Conservation (phyloP, 192 early-diverging fungal species). For the Chytriomyces confervae region DNA sequence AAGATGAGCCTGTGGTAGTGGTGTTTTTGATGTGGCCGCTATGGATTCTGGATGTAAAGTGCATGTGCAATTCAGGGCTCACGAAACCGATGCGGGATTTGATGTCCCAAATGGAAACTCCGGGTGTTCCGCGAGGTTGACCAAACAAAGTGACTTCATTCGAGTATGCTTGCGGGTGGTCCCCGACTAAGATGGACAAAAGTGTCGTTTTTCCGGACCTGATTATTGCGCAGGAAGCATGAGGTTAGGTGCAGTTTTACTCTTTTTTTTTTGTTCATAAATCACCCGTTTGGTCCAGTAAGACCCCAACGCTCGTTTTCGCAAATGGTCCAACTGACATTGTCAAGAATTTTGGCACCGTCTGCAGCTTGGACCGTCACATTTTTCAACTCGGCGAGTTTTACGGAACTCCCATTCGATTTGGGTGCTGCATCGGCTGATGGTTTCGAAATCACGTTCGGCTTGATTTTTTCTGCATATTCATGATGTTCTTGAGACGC, state of each 20-base stretch:
- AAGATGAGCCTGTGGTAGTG: slow-evolving; percentile 12
- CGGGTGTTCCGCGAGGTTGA: slow-evolving; percentile 50
- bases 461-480: neutral
- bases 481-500: neutral
- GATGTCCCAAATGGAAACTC: slow-evolving; percentile 68
- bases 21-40: slow-evolving; percentile 17
- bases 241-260: neutral
- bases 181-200: slow-evolving; percentile 59
- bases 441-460: neutral
- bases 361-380: slow-evolving; percentile 53
- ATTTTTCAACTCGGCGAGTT: slow-evolving; percentile 50
- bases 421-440: neutral
- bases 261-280: neutral
- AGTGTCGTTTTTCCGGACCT: slow-evolving; percentile 66
- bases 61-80: slow-evolving; percentile 63
- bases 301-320: slow-evolving; percentile 61
- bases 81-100: slow-evolving; percentile 53
- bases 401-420: slow-evolving; percentile 3
- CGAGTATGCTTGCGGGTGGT: slow-evolving; percentile 65
- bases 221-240: slow-evolving; percentile 2
- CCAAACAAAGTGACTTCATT: slow-evolving; percentile 63
- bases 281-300: slow-evolving; percentile 53
- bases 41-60: slow-evolving; percentile 43
- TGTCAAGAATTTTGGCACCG: slow-evolving; percentile 46
- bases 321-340: slow-evolving; percentile 54